Conservation (phyloP, 1,284 basidiomycete genomes). For the Rhodofomes roseus region DNA sequence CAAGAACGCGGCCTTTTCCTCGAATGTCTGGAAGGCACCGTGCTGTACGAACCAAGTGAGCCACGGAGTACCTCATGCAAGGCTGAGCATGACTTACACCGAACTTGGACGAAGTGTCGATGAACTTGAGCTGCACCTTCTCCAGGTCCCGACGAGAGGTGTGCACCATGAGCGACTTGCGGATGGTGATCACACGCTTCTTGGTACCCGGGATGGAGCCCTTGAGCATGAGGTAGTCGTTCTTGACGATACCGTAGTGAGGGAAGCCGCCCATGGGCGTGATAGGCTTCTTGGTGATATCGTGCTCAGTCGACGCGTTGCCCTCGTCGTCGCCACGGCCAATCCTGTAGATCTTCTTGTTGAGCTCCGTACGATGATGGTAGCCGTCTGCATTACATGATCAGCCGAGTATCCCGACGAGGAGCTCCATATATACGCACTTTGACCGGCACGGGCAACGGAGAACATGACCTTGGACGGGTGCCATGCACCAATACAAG, state of each 20-base stretch:
- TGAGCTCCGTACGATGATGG: constrained; percentile 97
- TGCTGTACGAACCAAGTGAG: constrained; percentile 48
- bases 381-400: constrained; percentile 73
- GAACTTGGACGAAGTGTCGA: constrained; percentile 96
- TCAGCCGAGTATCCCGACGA: neutral
- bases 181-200: constrained; percentile 95
- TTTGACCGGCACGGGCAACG: constrained; percentile 99
- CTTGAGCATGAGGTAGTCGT: constrained; percentile 97
- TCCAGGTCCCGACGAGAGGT: constrained; percentile 88
- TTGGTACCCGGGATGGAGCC: constrained; percentile 93
- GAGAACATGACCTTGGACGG: constrained; percentile 99
- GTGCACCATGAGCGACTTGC: constrained; percentile 87
- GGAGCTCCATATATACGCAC: constrained; percentile 41
- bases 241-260: constrained; percentile 97
- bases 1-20: constrained; percentile 94
- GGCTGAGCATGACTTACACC: constrained; percentile 51
- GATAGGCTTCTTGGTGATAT: constrained; percentile 92
- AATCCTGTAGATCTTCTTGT: constrained; percentile 99
- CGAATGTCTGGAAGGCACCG: constrained; percentile 92
- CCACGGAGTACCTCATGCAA: neutral
- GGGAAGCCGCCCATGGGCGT: constrained; percentile 99
- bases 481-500: constrained; percentile 99
- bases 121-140: constrained; percentile 98
- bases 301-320: constrained; percentile 92
- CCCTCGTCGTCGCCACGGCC: constrained; percentile 76